Percentiles rank a stretch among this genome's conserved stretches.
These are phyloP conservation scores for Metschnikowia chrysomelidarum DNA, from an alignment of 805 yeast genomes.

Conservation along the genomic window DNA sequence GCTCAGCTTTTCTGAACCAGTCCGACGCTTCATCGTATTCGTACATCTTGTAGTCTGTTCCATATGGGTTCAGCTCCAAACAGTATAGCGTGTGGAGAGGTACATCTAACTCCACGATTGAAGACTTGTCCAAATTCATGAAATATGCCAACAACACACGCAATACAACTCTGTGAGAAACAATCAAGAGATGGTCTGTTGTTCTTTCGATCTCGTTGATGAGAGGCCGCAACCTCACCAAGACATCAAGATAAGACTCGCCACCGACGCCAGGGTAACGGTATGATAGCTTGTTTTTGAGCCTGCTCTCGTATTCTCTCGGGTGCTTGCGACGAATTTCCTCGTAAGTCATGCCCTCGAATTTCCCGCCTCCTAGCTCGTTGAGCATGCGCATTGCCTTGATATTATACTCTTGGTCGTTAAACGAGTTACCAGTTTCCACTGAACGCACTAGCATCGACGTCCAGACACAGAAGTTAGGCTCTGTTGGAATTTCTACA, in stretches of 20 bases:
- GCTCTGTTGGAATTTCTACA: constrained; percentile 49
- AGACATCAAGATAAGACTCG: constrained; percentile 91
- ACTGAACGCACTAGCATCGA: constrained; percentile 78
- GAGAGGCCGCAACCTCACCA: constrained; percentile 83
- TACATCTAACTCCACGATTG: constrained; percentile 87
- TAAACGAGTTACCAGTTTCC: constrained; percentile 74
- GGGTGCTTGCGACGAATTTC: constrained; percentile 76
- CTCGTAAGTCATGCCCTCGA: constrained; percentile 89
- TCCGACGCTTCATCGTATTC: constrained; percentile 79
- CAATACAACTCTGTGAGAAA: constrained; percentile 90
- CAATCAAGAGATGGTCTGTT: constrained; percentile 76
- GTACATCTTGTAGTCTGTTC: constrained; percentile 88
- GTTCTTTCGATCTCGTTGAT: constrained; percentile 92
- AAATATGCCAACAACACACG: constrained; percentile 86
- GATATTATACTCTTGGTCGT: constrained; percentile 69
- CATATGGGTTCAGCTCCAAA: constrained; percentile 91
- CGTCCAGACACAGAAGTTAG: constrained; percentile 88
- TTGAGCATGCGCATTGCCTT: constrained; percentile 92
- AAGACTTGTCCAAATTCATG: constrained; percentile 72
- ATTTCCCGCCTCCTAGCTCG: constrained; percentile 90
- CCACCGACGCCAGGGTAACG: constrained; percentile 98
- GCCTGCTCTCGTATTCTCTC: constrained; percentile 72
- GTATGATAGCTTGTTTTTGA: constrained; percentile 75
- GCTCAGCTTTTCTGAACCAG: constrained; percentile 70
- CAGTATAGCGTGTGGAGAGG: constrained; percentile 90